Base-by-base conservation (phyloP, 2,329 filamentous ascomycete genomes). In the Ascocoryne sarcoides region DNA sequence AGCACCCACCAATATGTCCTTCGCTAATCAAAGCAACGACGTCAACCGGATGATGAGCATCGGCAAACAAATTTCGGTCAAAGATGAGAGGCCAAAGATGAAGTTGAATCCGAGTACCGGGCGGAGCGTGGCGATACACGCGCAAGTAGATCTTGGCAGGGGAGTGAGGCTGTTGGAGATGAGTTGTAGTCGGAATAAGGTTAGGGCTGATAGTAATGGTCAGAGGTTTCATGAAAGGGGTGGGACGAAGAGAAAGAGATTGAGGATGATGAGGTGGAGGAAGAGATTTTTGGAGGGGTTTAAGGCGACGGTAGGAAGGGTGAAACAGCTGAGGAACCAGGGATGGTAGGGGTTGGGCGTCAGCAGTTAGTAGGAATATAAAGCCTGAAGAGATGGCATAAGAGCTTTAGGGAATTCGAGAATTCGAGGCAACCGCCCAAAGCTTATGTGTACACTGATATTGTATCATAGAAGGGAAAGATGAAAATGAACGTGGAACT, bases 151-250 rank as follows among this genome's bases (percentile, higher is more conserved):
- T 44, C 33, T 60, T 15, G 48, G 37, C 3, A 47, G 47, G 18
- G 53, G 45, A 4, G 48, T 60, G 14, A 36, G 42, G 21, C 28
- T 53, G 42, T 48, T 79, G 47, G 65, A 67, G 16, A 53, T 58
- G 10, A 48, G 64, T 38, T 64, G 69, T 49, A 51, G 55, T 30
- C 60, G 63, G 53, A 88, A 90, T 56, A 67, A 62, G 32, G 65
- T 92, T 37, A 67, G 62, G 49, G 43, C 36, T 2, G 78, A 86
- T 52, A 67, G 67, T 39, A 59, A 62, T 15, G 60, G 53, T 47
- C 85, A 92, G 63, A 68, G 69, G 48, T 85, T 77, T 54, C 82
- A 93, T 61, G 85, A 92, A 68, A 67, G 86, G 34, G 72, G 73
- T 0, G 86, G 85, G 2, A 55, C 86, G 55, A 87, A 84, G 73